These are phyloP conservation scores for Ceratopteris richardii DNA, from an alignment of 75 land plant genomes.

Conservation along the genomic window DNA sequence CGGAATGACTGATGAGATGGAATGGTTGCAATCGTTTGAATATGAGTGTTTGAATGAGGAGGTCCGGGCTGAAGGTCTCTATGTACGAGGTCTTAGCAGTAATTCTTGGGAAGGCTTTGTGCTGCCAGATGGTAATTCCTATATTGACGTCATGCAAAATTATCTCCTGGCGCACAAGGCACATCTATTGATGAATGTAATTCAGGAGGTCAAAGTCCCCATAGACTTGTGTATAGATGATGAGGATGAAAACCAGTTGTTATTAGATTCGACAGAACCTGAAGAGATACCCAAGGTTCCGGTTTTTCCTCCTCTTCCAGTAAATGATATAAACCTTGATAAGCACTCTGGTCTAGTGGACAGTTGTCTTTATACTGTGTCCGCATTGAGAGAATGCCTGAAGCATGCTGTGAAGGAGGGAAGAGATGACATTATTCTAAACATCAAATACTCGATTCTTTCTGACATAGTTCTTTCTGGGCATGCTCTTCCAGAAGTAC, in stretches of 20 bases:
- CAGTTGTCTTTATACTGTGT: conserved; percentile 13
- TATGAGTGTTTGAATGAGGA: conserved; percentile 33
- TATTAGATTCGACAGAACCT: not conserved
- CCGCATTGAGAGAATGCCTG: conserved; percentile 31
- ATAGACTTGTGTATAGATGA: not conserved
- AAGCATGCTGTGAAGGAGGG: conserved; percentile 25
- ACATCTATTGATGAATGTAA: not conserved
- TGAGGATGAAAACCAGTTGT: not conserved
- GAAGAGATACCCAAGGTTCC: not conserved
- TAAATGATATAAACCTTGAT: not conserved
- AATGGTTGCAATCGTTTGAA: conserved; percentile 33
- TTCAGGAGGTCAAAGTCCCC: not conserved
- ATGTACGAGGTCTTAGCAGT: conserved; percentile 22
- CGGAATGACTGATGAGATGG: conserved; percentile 24
- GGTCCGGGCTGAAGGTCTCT: conserved; percentile 30
- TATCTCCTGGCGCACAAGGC: conserved; percentile 10
- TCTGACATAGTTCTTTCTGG: conserved; percentile 21
- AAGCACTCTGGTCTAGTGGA: conserved; percentile 1
- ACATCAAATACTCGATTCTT: conserved; percentile 14
- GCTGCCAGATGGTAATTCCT: conserved; percentile 26
- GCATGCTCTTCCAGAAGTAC: conserved; percentile 10
- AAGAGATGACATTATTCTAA: conserved; percentile 22
- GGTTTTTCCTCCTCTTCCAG: not conserved
- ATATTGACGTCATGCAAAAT: conserved; percentile 28
- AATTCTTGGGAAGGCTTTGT: conserved; percentile 19